Evolutionary conservation across 2,329 filamentous ascomycete species (phyloP), one percentile per base, ranked within the genome.

Genomic region (Apiospora hydei): DNA sequence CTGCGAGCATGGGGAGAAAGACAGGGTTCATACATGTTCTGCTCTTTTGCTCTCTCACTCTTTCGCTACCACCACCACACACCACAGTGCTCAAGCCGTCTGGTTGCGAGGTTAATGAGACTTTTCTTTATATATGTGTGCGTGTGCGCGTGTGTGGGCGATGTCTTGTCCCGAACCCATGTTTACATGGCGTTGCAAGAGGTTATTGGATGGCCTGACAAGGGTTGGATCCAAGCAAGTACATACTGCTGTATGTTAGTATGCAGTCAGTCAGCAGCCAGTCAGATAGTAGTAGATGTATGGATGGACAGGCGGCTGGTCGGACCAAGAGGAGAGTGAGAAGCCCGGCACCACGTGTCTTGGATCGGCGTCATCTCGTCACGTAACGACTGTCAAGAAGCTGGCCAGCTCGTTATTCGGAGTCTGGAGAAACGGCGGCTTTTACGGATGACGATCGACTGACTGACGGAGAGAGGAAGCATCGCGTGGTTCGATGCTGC

Each of bases 11-110:
- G 51, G 51, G 14, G 26, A 7, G 1, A 26, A 30, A 57, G 51
- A 57, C 51, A 57, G 51, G 51, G 51, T 57, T 57, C 51, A 53
- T 53, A 11, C 51, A 57, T 57, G 26, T 34, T 57, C 26, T 57
- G 26, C 24, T 26, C 49, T 51, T n/a, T 26, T 51, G 49, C n/a
- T 51, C 49, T 51, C 49, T 26, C 21, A 47, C 46, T 21, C 18
- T n/a, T 47, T 46, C 3, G 6, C 14, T 46, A 6, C 18, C 18
- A 18, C 46, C 8, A 34, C 44, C 44, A 46, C n/a, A 16, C 46
- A 47, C 18, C 46, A n/a, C 21, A n/a, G 46, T 6, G 46, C 46
- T 49, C 46, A 49, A 11, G 21, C 21, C 46, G 24, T 18, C 14
- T 57, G 30, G 51, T 14, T 57, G 51, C 51, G 51, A 30, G 26